A percentile compares a stretch with the other conserved stretches of the same genome.
Evolutionary conservation across 257 asterid genomes (phyloP).

Genomic region (Scutellaria barbata): DNA sequence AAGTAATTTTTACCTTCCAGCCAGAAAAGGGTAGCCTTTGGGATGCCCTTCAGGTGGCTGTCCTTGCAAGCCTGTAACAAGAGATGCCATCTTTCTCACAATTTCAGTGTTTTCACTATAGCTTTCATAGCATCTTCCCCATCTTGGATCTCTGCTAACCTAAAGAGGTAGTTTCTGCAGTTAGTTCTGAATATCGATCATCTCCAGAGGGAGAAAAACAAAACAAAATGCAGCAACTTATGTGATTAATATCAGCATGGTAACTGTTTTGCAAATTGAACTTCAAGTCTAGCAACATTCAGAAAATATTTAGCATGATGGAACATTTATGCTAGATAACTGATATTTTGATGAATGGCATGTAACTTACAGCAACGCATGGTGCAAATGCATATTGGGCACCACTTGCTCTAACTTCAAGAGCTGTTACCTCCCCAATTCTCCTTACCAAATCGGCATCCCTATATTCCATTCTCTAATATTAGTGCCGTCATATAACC

Average conservation of each 20-base stretch:
- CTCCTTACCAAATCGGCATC: constrained; percentile 67
- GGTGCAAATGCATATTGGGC: constrained; percentile 94
- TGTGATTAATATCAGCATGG: constrained; percentile 13
- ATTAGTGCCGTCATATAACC: constrained; percentile 23
- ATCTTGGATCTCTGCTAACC: constrained; percentile 94
- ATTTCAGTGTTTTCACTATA: constrained; percentile 86
- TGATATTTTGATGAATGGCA: constrained; percentile 19
- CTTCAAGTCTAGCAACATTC: constrained; percentile 20
- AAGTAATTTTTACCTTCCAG: constrained; percentile 66
- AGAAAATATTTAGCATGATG: constrained; percentile 12
- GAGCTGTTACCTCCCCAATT: constrained; percentile 92
- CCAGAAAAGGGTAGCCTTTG: constrained; percentile 87
- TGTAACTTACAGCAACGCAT: constrained; percentile 90
- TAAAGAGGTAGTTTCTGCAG: constrained; percentile 39
- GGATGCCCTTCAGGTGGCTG: constrained; percentile 90
- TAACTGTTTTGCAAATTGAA: not conserved
- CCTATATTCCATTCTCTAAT: constrained; percentile 37
- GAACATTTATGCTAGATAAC: constrained; percentile 16
- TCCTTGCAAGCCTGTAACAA: constrained; percentile 92
- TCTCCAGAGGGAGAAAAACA: not conserved
- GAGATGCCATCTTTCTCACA: constrained; percentile 74
- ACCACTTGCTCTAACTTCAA: constrained; percentile 95
- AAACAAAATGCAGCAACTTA: constrained; percentile 4
- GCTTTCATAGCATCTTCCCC: constrained; percentile 97
- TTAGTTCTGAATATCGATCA: constrained; percentile 29